phyloP scores from a whole-genome alignment of 2,329 filamentous ascomycete species.

The Ophiostoma pallidulum region DNA sequence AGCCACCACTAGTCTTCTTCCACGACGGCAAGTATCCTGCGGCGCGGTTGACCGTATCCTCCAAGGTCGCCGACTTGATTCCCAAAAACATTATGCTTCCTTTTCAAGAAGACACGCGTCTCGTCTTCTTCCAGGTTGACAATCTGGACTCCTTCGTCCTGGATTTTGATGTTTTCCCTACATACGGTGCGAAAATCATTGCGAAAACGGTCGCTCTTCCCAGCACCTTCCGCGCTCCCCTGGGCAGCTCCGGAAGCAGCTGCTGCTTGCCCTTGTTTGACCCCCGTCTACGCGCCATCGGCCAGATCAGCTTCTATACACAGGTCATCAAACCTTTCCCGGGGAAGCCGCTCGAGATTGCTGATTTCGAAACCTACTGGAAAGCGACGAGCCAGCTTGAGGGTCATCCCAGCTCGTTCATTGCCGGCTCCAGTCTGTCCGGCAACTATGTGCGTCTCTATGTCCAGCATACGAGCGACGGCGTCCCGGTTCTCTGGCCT shows the following conservation, averaged over 20 bases:
- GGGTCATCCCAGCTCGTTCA: slow-evolving; percentile 72
- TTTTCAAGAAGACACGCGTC: slow-evolving; percentile 89
- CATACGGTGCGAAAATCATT: slow-evolving; percentile 94
- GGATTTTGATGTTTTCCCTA: slow-evolving; percentile 95
- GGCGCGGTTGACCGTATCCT: slow-evolving; percentile 88
- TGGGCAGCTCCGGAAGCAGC: slow-evolving; percentile 63
- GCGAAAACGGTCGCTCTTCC: slow-evolving; percentile 90
- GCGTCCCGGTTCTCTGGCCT: slow-evolving; percentile 78
- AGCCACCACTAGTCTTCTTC: slow-evolving; percentile 84
- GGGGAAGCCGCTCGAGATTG: slow-evolving; percentile 87
- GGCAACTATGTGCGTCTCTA: slow-evolving; percentile 92
- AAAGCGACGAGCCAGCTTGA: slow-evolving; percentile 94
- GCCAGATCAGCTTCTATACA: slow-evolving; percentile 86
- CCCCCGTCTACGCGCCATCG: slow-evolving; percentile 80
- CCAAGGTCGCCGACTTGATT: slow-evolving; percentile 90
- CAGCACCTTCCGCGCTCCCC: slow-evolving; percentile 67
- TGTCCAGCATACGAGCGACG: slow-evolving; percentile 84
- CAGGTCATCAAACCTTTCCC: slow-evolving; percentile 96
- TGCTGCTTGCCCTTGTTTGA: slow-evolving; percentile 90
- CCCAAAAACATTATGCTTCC: slow-evolving; percentile 92
- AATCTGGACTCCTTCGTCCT: slow-evolving; percentile 86
- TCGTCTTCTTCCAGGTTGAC: slow-evolving; percentile 93
- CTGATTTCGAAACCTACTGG: slow-evolving; percentile 98
- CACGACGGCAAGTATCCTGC: slow-evolving; percentile 95
- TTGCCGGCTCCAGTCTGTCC: slow-evolving; percentile 89